These are phyloP conservation scores for Sindora glabra DNA, from an alignment of 306 rosid genomes.

Conservation along the genomic window DNA sequence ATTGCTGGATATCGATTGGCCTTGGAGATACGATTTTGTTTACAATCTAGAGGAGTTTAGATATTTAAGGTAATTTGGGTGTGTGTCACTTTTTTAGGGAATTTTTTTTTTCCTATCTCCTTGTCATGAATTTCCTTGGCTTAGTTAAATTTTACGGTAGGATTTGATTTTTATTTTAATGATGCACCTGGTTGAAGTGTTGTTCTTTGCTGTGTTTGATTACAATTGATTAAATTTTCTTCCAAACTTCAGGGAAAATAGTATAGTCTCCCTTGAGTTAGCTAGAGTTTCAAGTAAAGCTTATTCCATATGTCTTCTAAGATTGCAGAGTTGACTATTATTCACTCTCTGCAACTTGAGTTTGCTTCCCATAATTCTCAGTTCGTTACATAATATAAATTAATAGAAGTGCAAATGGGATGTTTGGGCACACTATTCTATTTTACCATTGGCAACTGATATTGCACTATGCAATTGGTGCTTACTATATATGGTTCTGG, in stretches of 20 bases:
- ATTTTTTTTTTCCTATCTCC: background rate
- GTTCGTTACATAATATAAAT: too few species aligned
- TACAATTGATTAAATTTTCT: background rate
- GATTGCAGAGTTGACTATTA: background rate
- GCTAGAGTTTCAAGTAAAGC: background rate
- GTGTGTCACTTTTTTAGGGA: background rate
- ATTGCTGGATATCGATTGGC: background rate
- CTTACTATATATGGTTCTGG: background rate
- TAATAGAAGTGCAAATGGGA: background rate
- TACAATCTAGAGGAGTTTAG: slow-evolving; percentile 3
- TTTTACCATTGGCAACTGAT: background rate
- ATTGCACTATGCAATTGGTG: slow-evolving; percentile 7
- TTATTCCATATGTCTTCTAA: background rate
- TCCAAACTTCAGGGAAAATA: background rate
- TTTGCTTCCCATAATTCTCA: too few species aligned
- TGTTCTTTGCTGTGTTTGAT: background rate
- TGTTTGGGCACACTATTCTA: background rate
- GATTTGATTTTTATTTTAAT: background rate
- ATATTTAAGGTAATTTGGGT: slow-evolving; percentile 5
- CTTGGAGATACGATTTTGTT: slow-evolving; percentile 21
- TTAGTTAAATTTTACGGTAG: background rate
- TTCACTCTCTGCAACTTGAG: slow-evolving; percentile 1
- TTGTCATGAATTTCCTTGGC: background rate
- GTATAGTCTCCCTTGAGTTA: background rate
- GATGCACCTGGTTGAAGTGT: background rate